These are phyloP conservation scores for Aspergillus quadricinctus DNA, from an alignment of 2,329 filamentous ascomycete species.

Conservation along the genomic window DNA sequence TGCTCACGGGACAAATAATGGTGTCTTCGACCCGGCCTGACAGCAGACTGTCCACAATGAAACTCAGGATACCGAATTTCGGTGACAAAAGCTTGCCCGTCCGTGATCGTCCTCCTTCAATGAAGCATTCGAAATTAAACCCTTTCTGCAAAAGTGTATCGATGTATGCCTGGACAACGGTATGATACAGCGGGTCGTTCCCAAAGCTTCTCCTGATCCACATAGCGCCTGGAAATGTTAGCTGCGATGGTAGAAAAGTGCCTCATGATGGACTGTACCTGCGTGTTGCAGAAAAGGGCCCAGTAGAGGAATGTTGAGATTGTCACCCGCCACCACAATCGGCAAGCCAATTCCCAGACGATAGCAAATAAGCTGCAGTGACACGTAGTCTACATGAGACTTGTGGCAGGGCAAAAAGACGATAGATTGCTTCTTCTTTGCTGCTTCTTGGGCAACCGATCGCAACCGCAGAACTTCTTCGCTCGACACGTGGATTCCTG, in stretches of 20 bases:
- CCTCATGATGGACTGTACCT: slow-evolving; percentile 41
- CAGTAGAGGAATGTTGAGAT: slow-evolving; percentile 88
- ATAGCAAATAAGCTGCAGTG: slow-evolving; percentile 92
- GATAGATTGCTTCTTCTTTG: slow-evolving; percentile 86
- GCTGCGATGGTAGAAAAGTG: neutral
- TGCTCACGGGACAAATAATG: slow-evolving; percentile 91
- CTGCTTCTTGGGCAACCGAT: slow-evolving; percentile 75
- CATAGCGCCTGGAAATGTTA: slow-evolving; percentile 63
- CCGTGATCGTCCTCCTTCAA: slow-evolving; percentile 87
- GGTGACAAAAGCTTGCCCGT: slow-evolving; percentile 91
- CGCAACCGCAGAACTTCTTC: slow-evolving; percentile 83
- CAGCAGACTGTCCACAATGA: slow-evolving; percentile 83
- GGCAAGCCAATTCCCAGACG: slow-evolving; percentile 83
- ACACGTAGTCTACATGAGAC: slow-evolving; percentile 95
- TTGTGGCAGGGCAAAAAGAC: slow-evolving; percentile 93
- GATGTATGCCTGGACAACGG: slow-evolving; percentile 93
- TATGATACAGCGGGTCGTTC: slow-evolving; percentile 83
- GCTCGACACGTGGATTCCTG: slow-evolving; percentile 84
- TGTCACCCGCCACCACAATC: slow-evolving; percentile 91
- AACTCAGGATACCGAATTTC: slow-evolving; percentile 92
- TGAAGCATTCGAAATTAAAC: slow-evolving; percentile 95
- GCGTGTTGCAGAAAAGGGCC: slow-evolving; percentile 90
- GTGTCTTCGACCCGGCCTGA: slow-evolving; percentile 85
- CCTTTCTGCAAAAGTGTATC: slow-evolving; percentile 86
- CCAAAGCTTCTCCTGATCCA: slow-evolving; percentile 92